Evolutionary conservation across 306 rosid genomes (phyloP), one percentile per base, ranked within the genome.

Genomic region (Crotalaria pallida): DNA sequence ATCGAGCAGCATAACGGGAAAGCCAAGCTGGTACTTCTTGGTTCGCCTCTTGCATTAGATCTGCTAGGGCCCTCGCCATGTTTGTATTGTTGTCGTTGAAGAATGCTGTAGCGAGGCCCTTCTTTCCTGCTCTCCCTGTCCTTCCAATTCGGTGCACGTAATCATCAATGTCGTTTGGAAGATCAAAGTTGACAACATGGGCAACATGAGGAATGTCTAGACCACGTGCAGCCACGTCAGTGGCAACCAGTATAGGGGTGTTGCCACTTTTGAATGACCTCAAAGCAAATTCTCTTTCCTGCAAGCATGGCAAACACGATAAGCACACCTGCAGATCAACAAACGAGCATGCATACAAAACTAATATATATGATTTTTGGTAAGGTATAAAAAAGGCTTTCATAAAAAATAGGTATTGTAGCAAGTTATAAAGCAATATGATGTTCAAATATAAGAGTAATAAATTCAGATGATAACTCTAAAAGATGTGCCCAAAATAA

Each of bases 151-250:
- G 96, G 75, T 91, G 97, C 23, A 88, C 97, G 69, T 91, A 91
- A 79, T 91, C 97, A 76, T 91, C 97, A 71, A 91, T 91, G 79
- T 91, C 97, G 69, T 91, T 91, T 10, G 97, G 97, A 50, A 91
- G 91, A 80, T 91, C 97, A 72, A 91, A 91, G 83, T 91, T 91
- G 58, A 91, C 91, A 27, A 91, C 97, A 70, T 91, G 97, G 29
- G 92, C 89, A 67, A 91, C 97, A 57, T 88, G 96, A 26, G 96
- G 97, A 72, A 91, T 91, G 56, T 91, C 96, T 75, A 91, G 96
- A 62, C 97, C 97, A 67, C 97, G 95, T 9, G 97, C 97, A 38
- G 97, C 97, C 70, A 91, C 97, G 77, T 91, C 97, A 53, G 97
- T 91, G 55, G 97, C 97, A 43, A 91, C 97, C 90, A 91, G 80